Evolutionary conservation across 768 basidiomycete genomes (phyloP), one percentile per base, ranked within the genome.

Genomic region (Sutorius australiensis): DNA sequence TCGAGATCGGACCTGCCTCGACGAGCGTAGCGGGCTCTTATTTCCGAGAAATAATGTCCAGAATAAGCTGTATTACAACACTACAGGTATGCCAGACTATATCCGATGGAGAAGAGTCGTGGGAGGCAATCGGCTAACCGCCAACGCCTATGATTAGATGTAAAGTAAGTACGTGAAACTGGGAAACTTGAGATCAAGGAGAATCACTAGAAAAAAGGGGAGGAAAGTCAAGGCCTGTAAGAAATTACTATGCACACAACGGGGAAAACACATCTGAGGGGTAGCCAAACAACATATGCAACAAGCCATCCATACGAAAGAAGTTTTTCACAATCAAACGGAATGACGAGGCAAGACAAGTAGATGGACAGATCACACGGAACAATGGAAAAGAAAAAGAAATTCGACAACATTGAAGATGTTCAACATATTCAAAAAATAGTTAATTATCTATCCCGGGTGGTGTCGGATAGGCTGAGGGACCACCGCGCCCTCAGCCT

Each of bases 61-160:
- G 59, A 63, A 62, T 58, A 56, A 58, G 56, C 49, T 71, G 65
- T 68, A 68, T 67, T 68, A 68, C 69, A 68, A 69, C 67, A 71
- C 65, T 55, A 63, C 69, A 68, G 67, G 67, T 71, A 68, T 68
- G 57, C 65, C 68, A 67, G 65, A 56, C 63, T 54, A 53, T 58
- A 65, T 70, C 59, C 61, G 59, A 68, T 57, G 24, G 67, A 67
- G 62, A 57, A 63, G 56, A 47, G 38, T 28, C 19, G 51, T 46
- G 40, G 24, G 54, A 40, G 50, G 46, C 51, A 38, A 47, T 54
- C 54, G 53, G 57, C 64, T 46, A 46, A 44, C 50, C 46, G 58
- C 53, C 56, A 51, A 39, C 54, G 51, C 43, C 56, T 41, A 48
- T 43, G 53, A 68, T 68, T 68, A 68, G 50, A 34, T 47, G 53